A percentile compares a stretch with the other conserved stretches of the same genome.
These are phyloP conservation scores for Fusarium sp. DNA, from an alignment of 2,329 filamentous ascomycete genomes.

Conservation along the genomic window DNA sequence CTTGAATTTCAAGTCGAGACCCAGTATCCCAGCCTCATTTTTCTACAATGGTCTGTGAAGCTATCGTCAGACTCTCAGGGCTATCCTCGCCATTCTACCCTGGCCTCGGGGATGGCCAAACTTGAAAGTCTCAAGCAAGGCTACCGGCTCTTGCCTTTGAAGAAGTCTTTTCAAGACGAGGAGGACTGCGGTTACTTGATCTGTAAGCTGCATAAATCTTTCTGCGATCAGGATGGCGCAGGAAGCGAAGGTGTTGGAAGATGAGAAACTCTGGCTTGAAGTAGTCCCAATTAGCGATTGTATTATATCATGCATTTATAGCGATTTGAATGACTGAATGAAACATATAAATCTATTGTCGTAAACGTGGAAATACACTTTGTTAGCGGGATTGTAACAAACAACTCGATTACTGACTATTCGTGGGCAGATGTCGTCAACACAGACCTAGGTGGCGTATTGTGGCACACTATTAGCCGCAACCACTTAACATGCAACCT, in stretches of 20 bases:
- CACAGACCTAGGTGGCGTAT: not conserved
- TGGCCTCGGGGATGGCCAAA: not conserved
- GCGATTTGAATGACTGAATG: not conserved
- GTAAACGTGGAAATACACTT: not conserved
- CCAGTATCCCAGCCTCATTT: not conserved
- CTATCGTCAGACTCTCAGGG: not conserved
- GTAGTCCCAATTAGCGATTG: not conserved
- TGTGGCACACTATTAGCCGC: not conserved
- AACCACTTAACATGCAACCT: not conserved
- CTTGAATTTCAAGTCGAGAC: not conserved
- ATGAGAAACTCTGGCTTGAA: not conserved
- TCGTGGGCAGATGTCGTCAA: not conserved
- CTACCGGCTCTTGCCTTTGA: slow-evolving; percentile 1
- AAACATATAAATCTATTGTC: not conserved
- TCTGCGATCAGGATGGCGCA: too few relatives aligned
- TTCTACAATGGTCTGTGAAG: slow-evolving; percentile 6
- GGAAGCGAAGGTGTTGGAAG: not conserved
- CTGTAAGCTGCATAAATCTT: not conserved
- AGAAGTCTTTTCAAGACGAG: fast-evolving
- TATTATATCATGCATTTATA: not conserved
- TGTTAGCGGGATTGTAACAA: not conserved
- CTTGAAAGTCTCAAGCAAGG: slow-evolving; percentile 6
- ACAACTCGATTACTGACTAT: not conserved
- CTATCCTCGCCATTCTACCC: not conserved
- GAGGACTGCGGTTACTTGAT: not conserved